phyloP scores from a whole-genome alignment of 2,329 filamentous ascomycete genomes.

The Aspergillus ochraceus region DNA sequence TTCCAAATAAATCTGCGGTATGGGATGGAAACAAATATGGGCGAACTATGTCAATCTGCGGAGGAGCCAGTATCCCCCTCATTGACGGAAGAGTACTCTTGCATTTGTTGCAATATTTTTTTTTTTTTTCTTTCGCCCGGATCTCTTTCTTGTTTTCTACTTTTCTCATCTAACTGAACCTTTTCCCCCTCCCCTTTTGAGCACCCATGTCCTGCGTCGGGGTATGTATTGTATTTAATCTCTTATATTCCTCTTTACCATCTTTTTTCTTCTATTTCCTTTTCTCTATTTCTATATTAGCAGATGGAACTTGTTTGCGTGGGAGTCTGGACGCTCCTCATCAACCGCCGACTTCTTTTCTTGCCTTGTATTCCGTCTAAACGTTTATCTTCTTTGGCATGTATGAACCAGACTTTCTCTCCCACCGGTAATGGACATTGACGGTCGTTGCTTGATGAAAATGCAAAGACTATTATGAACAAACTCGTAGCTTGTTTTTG shows the following conservation, averaged over 20 bases:
- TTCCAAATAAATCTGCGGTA: conserved; percentile 18
- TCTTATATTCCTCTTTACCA: conserved; percentile 7
- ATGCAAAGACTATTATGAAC: not conserved
- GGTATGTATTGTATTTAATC: conserved; percentile 34
- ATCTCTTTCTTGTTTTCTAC: conserved; percentile 15
- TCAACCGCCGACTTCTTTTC: conserved; percentile 4
- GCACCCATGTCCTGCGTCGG: conserved; percentile 14
- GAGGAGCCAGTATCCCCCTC: conserved; percentile 11
- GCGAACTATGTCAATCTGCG: conserved; percentile 8
- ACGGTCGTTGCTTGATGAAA: not conserved
- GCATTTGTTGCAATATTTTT: not conserved
- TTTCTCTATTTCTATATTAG: conserved; percentile 6
- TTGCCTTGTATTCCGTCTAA: not conserved
- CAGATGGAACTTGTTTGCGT: conserved; percentile 10
- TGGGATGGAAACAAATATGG: conserved; percentile 18
- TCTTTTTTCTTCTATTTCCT: conserved; percentile 9
- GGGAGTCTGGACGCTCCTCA: conserved; percentile 12
- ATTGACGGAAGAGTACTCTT: not conserved
- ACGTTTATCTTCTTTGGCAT: conserved; percentile 5
- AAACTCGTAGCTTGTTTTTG: not conserved
- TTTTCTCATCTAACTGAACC: conserved; percentile 6
- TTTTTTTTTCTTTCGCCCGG: conserved; percentile 5
- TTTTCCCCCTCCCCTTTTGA: conserved; percentile 18
- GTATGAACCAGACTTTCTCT: conserved; percentile 5
- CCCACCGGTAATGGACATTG: not conserved